phyloP scores from a whole-genome alignment of 176 grass and related monocot genomes.

The Typha latifolia region DNA sequence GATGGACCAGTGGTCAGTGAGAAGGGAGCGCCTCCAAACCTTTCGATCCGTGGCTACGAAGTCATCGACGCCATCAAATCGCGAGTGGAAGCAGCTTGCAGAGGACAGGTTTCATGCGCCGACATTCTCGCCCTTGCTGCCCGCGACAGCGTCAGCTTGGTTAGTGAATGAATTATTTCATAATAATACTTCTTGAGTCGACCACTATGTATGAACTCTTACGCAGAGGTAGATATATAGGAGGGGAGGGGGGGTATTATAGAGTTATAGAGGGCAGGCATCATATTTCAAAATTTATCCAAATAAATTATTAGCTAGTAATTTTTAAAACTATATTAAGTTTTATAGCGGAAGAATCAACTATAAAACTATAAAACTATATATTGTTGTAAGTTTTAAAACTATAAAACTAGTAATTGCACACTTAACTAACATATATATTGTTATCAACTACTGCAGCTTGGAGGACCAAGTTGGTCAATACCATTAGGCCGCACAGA shows the following conservation, averaged over 20 bases:
- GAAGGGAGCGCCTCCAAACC: constrained; percentile 38
- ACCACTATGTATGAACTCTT: too few species aligned
- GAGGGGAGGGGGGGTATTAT: too few species aligned
- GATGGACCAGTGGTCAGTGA: constrained; percentile 26
- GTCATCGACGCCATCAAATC: constrained; percentile 46
- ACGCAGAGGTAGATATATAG: too few species aligned
- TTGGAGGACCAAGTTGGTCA: constrained; percentile 48
- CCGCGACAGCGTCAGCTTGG: constrained; percentile 60
- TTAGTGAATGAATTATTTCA: constrained; percentile 3
- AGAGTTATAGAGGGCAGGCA: too few species aligned
- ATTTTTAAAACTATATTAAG: too few species aligned
- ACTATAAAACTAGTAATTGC: too few species aligned
- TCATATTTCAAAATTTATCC: too few species aligned
- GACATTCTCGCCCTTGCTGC: constrained; percentile 65
- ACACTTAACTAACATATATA: not conserved
- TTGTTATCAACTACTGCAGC: constrained; percentile 9
- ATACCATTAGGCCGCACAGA: constrained; percentile 51
- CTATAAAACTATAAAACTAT: too few species aligned
- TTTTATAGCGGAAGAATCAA: too few species aligned
- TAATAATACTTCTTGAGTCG: too few species aligned
- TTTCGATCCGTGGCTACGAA: constrained; percentile 38
- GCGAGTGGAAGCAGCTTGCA: constrained; percentile 32
- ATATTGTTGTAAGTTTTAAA: too few species aligned
- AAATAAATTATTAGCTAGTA: too few species aligned
- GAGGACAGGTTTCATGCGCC: constrained; percentile 43